Evolutionary conservation across 2,329 filamentous ascomycete species (phyloP), one percentile per base, ranked within the genome.

Genomic region (Xylariaceae sp.): DNA sequence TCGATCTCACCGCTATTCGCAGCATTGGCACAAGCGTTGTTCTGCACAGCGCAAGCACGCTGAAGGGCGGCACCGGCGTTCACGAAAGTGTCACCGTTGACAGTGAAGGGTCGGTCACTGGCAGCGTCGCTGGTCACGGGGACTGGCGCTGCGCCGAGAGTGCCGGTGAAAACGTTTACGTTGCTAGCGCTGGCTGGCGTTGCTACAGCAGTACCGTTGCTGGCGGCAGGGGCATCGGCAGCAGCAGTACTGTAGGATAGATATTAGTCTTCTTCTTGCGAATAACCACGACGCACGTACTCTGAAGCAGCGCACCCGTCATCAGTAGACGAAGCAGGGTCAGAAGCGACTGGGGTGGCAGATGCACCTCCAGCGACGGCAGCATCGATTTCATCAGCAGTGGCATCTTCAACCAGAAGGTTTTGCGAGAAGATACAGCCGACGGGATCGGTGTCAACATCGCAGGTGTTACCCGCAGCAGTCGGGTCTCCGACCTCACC

Each of bases 341-440:
- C 52, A 27, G 44, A 55, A 39, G 49, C 52, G 31, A 47, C 44
- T 17, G 44, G 52, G 19, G 42, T 48, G 35, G 39, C 54, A 19
- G 48, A 58, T 9, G 54, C 63, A 11, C 54, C 66, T 40, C 48
- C 68, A 19, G 68, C 70, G 41, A 78, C 75, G n/a, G 77, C 78
- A 15, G 71, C 70, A 18, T 68, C 59, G 58, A 83, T 80, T 66
- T 83, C 79, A 3, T 68, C 77, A 43, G 72, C 71, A 15, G 72
- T 73, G 15, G 76, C 76, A 40, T 81, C 80, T 35, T 77, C 68
- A 12, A 81, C 76, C 35, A 81, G 70, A 19, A 81, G 73, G 52
- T 75, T 74, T 62, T 75, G 65, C 19, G 72, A 72, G 64, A 80
- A 76, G 62, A 83, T 83, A 66, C 80, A 83, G 39, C 80, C 80